These are phyloP conservation scores for Fusarium sp. DNA, from an alignment of 2,329 filamentous ascomycete species.

Conservation along the genomic window DNA sequence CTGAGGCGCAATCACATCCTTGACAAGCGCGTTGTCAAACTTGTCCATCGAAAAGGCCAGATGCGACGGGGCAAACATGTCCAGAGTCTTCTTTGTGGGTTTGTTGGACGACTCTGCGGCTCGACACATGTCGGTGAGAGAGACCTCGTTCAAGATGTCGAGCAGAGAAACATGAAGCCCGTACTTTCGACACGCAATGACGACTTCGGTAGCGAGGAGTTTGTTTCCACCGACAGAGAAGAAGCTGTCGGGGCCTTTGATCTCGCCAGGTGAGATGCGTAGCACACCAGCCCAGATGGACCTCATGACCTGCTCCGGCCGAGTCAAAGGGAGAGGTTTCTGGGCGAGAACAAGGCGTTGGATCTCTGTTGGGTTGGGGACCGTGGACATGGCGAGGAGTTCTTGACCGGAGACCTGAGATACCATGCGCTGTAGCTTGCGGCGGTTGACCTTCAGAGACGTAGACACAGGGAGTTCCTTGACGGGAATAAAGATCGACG, in stretches of 20 bases:
- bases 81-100: constrained; percentile 7
- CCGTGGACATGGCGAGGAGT: constrained; percentile 55
- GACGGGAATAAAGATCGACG: constrained; percentile 62
- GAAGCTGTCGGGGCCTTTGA: constrained; percentile 59
- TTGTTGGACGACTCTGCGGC: constrained; percentile 39
- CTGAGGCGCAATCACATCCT: constrained; percentile 56
- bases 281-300: constrained; percentile 61
- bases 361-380: constrained; percentile 52
- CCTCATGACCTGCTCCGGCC: constrained; percentile 61
- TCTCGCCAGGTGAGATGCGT: constrained; percentile 51
- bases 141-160: constrained; percentile 56
- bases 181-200: constrained; percentile 58
- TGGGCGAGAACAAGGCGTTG: constrained; percentile 45
- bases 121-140: constrained; percentile 61
- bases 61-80: neutral
- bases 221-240: constrained; percentile 60
- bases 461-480: constrained; percentile 61
- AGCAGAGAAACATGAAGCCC: constrained; percentile 56
- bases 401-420: constrained; percentile 57
- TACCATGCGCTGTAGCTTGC: constrained; percentile 60
- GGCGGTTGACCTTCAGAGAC: constrained; percentile 63
- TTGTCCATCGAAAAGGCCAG: neutral
- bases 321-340: constrained; percentile 62
- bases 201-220: constrained; percentile 58
- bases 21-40: constrained; percentile 53